Base-by-base conservation (phyloP, 129 eudicot genomes). In the Oenanthe sinensis region DNA sequence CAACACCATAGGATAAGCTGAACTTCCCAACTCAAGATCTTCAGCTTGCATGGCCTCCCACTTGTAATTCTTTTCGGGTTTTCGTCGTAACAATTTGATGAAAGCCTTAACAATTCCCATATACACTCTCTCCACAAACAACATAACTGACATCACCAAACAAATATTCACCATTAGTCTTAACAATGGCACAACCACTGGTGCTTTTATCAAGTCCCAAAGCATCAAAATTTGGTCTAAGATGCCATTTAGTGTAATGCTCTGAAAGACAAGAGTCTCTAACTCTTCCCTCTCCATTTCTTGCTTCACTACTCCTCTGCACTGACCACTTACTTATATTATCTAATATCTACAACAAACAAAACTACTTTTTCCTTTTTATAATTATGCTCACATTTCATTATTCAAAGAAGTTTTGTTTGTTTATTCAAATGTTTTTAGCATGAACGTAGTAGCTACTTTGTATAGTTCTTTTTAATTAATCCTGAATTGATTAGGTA, bases 1-100 rank as follows among this genome's bases (percentile, higher is more conserved):
- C 33, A 93, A 81, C 81, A 93, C 98, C 97, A 85, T 91, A 3
- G 98, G 98, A 42, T 89, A 93, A 84, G 79, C 82, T 14, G 86
- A 82, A 73, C 88, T 88, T 36, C 96, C 98, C 39, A 76, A 22
- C 91, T 93, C 98, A 80, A 89, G 65, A 88, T 93, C 98, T 50
- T 93, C 97, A 67, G 33, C 68, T 60, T 86, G 88, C 79, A 93
- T 81, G 22, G 68, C 68, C 68, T 60, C 68, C 68, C 68, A 60
- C 68, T 60, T 60, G 68, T 60, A 60, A 60, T 2, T 96, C 74
- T 83, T 93, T 48, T 89, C 87, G 36, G 93, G 91, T 74, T 88
- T 93, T 45, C 76, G 55, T 75, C 87, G 74, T 50, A 89, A 85
- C 80, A 93, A n/a, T 87, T 91, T 91, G 24, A 93, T 79, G 19